Base-by-base conservation (phyloP, 2,329 filamentous ascomycete species). In the Pleurostoma richardsiae region DNA sequence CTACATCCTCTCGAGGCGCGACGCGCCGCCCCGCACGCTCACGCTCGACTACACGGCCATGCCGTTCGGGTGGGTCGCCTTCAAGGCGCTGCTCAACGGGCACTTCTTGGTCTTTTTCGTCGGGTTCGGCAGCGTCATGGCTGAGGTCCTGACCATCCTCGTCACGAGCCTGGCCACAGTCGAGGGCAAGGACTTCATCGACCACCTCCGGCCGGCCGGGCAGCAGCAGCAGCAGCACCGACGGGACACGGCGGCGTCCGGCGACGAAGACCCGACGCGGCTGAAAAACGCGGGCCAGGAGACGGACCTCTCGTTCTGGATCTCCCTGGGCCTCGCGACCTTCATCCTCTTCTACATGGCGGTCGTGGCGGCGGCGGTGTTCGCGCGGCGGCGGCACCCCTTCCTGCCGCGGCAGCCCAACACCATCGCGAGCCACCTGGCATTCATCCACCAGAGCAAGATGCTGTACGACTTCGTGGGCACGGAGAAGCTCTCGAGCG, bases 391-490 rank as follows among this genome's bases (percentile, higher is more conserved):
- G 10, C 74, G 82, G 1, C 79, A 82, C 46, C 79, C 86, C 3
- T 90, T 91, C 63, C 69, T 91, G 47, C 88, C 88, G 1, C 79
- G 88, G 4, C 85, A 90, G 68, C 86, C 87, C 4, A 88, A 84
- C 56, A 90, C 86, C 26, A 90, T 92, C 55, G 83, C 86, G 2
- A 83, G 80, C 40, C 80, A 90, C 45, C 72, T 92, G 45, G 86
- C 85, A 0, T 91, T 86, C 58, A 86, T 91, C 49, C 84, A 91
- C 64, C 86, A 90, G 67, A 85, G 79, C 62, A 87, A 86, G 66
- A 90, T 91, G 87, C 68, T 91, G 41, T 83, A 82, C 52, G 80
- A 82, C 57, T 91, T 91, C 63, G 83, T 88, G 10, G 82, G 79
- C 39, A 89, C 85, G 27, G 79, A 83, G 50, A 80, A 80, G 65